Base-by-base conservation (phyloP, 192 early-diverging fungal genomes). In the Mortierella claussenii region DNA sequence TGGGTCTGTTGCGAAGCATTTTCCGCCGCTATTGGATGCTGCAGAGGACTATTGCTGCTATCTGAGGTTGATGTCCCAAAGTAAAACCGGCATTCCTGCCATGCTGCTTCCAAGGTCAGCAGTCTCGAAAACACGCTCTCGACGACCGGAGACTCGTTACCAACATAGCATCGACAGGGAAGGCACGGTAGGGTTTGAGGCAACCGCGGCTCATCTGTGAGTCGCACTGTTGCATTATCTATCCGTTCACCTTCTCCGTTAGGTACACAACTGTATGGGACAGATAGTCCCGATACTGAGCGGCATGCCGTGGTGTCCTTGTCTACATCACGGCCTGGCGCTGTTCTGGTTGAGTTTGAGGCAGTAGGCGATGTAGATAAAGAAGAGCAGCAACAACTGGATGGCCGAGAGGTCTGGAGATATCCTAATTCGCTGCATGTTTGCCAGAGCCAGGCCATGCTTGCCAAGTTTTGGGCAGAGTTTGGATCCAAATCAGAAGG, bases 391-490 rank as follows among this genome's bases (percentile, higher is more conserved):
- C 71, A 60, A 52, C 63, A 66, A 13, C 44, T 52, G 15, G 71
- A 75, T 5, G 71, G 63, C 1, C 33, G 63, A 17, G 71, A 51
- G 17, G 71, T 75, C 18, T 75, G 90, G 65, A 86, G 88, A 65
- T 87, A 93, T 2, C 88, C 91, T 37, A 90, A 87, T 69, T 93
- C 87, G 55, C 83, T 89, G 59, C 91, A 93, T 10, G 82, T 85
- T 52, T 91, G 91, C 79, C 87, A 93, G 32, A 80, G 83, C 86
- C 86, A 88, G 4, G 63, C 71, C 26, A 66, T 55, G 2, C 71
- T 33, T 0, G 63, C 71, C 24, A 75, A 26, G 17, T 55, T 75
- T 13, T 75, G 63, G 1, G 40, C 56, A 0, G 71, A 75, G 31
- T 65, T 75, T 28, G 63, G 63, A 34, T 68, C 83, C 65, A 52